A percentile compares a stretch with the other conserved stretches of the same genome.
These are phyloP conservation scores for Candida sanyaensis DNA, from an alignment of 1,139 yeast genomes.

Conservation along the genomic window DNA sequence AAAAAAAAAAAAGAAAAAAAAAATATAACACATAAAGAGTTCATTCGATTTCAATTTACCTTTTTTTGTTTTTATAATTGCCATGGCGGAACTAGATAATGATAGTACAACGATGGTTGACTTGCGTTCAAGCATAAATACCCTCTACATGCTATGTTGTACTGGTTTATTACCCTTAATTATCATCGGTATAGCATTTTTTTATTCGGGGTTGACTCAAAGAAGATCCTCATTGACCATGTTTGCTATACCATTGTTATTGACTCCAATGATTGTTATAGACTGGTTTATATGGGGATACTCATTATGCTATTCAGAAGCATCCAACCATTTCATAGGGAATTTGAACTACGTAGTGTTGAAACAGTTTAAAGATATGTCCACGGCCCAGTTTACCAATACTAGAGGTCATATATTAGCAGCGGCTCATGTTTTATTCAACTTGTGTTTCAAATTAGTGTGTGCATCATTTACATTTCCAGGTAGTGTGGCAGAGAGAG, in stretches of 20 bases:
- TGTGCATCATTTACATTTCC: slow-evolving; percentile 60
- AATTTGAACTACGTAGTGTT: slow-evolving; percentile 44
- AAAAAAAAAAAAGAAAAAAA: too few relatives aligned
- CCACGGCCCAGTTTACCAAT: slow-evolving; percentile 26
- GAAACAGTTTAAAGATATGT: slow-evolving; percentile 30
- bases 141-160: slow-evolving; percentile 41
- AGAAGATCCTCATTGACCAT: slow-evolving; percentile 57
- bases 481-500: slow-evolving; percentile 59
- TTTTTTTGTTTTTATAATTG: neutral
- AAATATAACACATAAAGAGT: too few relatives aligned
- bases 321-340: slow-evolving; percentile 50
- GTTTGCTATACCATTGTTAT: slow-evolving; percentile 49
- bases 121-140: slow-evolving; percentile 29
- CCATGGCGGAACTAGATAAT: neutral
- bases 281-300: slow-evolving; percentile 66
- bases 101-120: neutral
- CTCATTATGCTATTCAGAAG: slow-evolving; percentile 48
- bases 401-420: slow-evolving; percentile 44
- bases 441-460: slow-evolving; percentile 52
- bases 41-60: too few relatives aligned
- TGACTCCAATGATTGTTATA: slow-evolving; percentile 43
- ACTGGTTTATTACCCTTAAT: slow-evolving; percentile 35
- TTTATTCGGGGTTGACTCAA: slow-evolving; percentile 62
- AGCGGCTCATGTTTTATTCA: slow-evolving; percentile 47
- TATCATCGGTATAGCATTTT: slow-evolving; percentile 47